Base-by-base conservation (phyloP, 1,284 basidiomycete species). In the Tylopilus sp. region DNA sequence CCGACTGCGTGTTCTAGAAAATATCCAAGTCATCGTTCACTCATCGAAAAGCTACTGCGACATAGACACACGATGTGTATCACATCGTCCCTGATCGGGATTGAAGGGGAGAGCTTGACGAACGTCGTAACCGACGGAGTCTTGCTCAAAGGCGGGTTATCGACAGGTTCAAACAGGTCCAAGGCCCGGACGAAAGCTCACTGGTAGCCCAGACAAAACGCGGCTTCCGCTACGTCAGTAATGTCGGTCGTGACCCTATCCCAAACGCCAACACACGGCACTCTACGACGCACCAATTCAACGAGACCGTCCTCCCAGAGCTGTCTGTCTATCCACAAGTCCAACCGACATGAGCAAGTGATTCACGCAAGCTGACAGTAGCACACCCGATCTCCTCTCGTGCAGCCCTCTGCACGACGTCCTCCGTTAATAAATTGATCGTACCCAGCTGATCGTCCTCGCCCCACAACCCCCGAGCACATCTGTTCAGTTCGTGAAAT, bases 391-490 rank as follows among this genome's bases (percentile, higher is more conserved):
- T 79, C 60, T 87, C 83, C 55, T 83, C 80, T 43, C 69, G 64
- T n/a, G 82, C 79, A 12, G 81, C 77, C 37, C 71, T 71, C 58
- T 76, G 72, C 13, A 88, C 82, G 8, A 86, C 74, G 8, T 78
- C 75, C 16, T 80, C 76, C 3, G 86, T 87, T 45, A 89, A 67
- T 36, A 88, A 53, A 63, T 88, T 88, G 44, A 88, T 69, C 2
- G 84, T 88, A 6, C 86, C 86, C 11, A 89, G 71, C 58, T 87
- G 72, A 55, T 89, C 86, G 18, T 81, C 77, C 34, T 73, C 65
- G 18, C 85, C 85, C 84, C 85, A 89, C 4, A 89, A 74, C 2
- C 71, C 72, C 86, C 86, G 89, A 1, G 86, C 86, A 54, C 82
- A 86, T 8, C 83, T 84, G 8, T 70, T 61, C 50, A 78, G 72